Conservation (phyloP, 441 rosid genomes). For the Daphne laureola region DNA sequence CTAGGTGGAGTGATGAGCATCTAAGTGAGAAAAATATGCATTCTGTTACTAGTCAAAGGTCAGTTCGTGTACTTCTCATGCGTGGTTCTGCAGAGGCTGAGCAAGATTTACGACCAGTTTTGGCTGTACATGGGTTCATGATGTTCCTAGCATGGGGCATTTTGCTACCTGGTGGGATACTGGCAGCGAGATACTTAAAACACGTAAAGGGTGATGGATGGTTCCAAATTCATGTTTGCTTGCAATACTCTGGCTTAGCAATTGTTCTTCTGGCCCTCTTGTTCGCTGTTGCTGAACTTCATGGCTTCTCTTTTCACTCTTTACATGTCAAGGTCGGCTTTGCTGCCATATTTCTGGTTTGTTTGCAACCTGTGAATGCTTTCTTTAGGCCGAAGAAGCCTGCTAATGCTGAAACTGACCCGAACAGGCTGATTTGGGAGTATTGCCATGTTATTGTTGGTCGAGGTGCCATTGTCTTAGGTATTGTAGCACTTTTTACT, state of each 20-base stretch:
- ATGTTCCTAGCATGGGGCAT: conserved; percentile 99
- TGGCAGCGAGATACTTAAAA: conserved; percentile 85
- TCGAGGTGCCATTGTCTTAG: conserved; percentile 53
- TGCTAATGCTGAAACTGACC: conserved; percentile 38
- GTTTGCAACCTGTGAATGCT: conserved; percentile 79
- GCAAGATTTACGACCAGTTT: conserved; percentile 86
- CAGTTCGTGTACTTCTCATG: conserved; percentile 61
- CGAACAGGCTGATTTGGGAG: conserved; percentile 73
- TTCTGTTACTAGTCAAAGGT: conserved; percentile 80
- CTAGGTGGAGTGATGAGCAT: conserved; percentile 66
- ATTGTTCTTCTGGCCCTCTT: conserved; percentile 81
- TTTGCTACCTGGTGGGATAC: conserved; percentile 82
- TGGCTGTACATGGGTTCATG: conserved; percentile 96
- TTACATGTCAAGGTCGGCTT: conserved; percentile 80
- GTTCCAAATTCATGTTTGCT: conserved; percentile 84
- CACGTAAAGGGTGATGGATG: conserved; percentile 95
- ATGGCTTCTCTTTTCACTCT: conserved; percentile 61
- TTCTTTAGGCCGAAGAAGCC: conserved; percentile 70
- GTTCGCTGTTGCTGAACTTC: conserved; percentile 92
- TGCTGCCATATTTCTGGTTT: conserved; percentile 64
- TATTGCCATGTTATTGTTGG: conserved; percentile 64
- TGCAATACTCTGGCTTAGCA: conserved; percentile 86
- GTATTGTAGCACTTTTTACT: conserved; percentile 61
- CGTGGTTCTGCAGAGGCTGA: conserved; percentile 94
- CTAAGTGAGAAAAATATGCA: conserved; percentile 91